phyloP scores from a whole-genome alignment of 805 yeast species.

The Lachancea sp. region DNA sequence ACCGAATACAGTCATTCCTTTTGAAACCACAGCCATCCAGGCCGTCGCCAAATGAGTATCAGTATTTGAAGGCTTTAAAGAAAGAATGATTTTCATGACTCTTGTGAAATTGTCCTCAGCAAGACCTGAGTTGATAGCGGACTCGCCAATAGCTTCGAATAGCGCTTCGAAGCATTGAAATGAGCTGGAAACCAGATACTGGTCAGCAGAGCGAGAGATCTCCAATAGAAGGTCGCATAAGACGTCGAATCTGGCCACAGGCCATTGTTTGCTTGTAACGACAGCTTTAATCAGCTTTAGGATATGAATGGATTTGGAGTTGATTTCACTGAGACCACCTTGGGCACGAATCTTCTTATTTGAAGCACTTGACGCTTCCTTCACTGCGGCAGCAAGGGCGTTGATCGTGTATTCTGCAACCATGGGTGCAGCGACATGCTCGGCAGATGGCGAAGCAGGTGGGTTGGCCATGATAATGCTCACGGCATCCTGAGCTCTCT shows the following conservation, averaged over 20 bases:
- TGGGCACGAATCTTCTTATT: slow-evolving; percentile 30
- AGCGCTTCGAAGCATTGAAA: slow-evolving; percentile 80
- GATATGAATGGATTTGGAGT: slow-evolving; percentile 61
- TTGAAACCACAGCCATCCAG: slow-evolving; percentile 92
- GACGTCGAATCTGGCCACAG: slow-evolving; percentile 55
- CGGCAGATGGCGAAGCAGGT: slow-evolving; percentile 70
- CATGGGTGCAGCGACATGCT: slow-evolving; percentile 67
- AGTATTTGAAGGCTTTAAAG: slow-evolving; percentile 71
- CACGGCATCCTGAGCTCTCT: slow-evolving; percentile 91
- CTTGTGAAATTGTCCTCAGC: slow-evolving; percentile 58
- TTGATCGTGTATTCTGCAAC: slow-evolving; percentile 65
- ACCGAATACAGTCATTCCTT: slow-evolving; percentile 57
- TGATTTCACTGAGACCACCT: slow-evolving; percentile 42
- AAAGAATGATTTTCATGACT: slow-evolving; percentile 65
- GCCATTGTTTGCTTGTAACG: slow-evolving; percentile 78
- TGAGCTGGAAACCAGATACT: slow-evolving; percentile 72
- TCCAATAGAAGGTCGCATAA: slow-evolving; percentile 73
- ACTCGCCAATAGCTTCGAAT: slow-evolving; percentile 37
- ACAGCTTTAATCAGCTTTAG: slow-evolving; percentile 71
- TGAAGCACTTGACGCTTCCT: slow-evolving; percentile 32
- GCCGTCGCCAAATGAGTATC: slow-evolving; percentile 86
- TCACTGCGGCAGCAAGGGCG: slow-evolving; percentile 43
- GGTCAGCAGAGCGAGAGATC: slow-evolving; percentile 76
- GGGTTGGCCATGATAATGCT: slow-evolving; percentile 51
- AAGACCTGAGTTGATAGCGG: slow-evolving; percentile 50